phyloP scores from a whole-genome alignment of 2,329 filamentous ascomycete genomes.

The Colletotrichum acutatum region DNA sequence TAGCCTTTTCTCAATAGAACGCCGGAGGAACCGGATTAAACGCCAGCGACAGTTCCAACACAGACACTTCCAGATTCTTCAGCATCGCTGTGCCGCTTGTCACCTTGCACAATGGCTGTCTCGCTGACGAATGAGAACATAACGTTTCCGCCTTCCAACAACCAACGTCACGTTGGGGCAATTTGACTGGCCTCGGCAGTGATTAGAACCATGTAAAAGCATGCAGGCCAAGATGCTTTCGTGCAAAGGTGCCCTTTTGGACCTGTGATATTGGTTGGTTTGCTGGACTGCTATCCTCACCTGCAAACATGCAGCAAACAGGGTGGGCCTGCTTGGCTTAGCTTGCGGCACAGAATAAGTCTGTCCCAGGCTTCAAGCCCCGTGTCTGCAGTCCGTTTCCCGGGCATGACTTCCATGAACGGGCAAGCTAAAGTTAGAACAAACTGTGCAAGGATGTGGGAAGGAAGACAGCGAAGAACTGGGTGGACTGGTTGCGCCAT shows the following conservation, averaged over 20 bases:
- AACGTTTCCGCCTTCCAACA: background rate
- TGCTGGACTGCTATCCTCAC: background rate
- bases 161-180: background rate
- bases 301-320: background rate
- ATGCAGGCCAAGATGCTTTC: background rate
- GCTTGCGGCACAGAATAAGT: background rate
- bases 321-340: background rate
- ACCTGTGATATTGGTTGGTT: background rate
- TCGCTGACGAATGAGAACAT: background rate
- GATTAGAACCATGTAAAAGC: background rate
- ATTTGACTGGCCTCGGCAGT: background rate
- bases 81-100: background rate
- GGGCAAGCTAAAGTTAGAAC: too few species aligned
- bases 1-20: background rate
- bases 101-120: background rate
- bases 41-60: background rate
- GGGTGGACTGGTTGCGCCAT: background rate
- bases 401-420: background rate
- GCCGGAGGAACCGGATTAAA: background rate
- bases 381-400: background rate
- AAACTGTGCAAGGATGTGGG: too few species aligned
- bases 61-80: background rate
- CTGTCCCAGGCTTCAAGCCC: too few species aligned
- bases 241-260: background rate
- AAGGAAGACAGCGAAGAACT: background rate